Percentiles rank a stretch among this genome's conserved stretches.
Conservation (phyloP, 1,139 yeast species). For the Candida buenavistaensis region DNA sequence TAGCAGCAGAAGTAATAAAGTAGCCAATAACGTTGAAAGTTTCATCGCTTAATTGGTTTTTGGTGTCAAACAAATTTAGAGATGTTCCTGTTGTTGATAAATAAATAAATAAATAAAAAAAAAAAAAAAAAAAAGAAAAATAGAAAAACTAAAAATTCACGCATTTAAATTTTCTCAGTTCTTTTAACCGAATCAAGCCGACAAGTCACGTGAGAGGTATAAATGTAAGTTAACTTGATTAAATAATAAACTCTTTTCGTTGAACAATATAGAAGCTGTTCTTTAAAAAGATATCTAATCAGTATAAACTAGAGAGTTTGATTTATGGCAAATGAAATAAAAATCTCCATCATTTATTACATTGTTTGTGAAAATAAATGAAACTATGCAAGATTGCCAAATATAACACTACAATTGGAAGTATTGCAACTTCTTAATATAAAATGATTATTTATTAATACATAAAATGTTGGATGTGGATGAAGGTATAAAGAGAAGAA, state of each 20-base stretch:
- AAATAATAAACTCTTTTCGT: constrained; percentile 18
- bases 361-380: constrained; percentile 26
- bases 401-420: not conserved
- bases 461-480: too few relatives aligned
- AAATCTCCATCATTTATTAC: constrained; percentile 49
- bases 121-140: not conserved
- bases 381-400: constrained; percentile 53
- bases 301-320: constrained; percentile 15
- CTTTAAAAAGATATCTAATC: constrained; percentile 14
- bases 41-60: too few relatives aligned
- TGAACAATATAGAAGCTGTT: constrained; percentile 9
- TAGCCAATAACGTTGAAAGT: constrained; percentile 9
- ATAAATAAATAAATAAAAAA: not conserved
- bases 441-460: too few relatives aligned
- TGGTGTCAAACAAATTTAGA: not conserved
- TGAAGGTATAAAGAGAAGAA: not conserved
- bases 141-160: not conserved
- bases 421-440: not conserved
- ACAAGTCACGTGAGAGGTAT: not conserved
- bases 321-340: constrained; percentile 34
- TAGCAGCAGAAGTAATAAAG: constrained; percentile 7
- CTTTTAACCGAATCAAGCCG: not conserved
- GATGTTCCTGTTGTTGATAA: not conserved
- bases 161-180: not conserved
- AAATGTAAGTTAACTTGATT: constrained; percentile 14